Conservation (phyloP, 805 yeast genomes). For the Kuraishia molischiana region DNA sequence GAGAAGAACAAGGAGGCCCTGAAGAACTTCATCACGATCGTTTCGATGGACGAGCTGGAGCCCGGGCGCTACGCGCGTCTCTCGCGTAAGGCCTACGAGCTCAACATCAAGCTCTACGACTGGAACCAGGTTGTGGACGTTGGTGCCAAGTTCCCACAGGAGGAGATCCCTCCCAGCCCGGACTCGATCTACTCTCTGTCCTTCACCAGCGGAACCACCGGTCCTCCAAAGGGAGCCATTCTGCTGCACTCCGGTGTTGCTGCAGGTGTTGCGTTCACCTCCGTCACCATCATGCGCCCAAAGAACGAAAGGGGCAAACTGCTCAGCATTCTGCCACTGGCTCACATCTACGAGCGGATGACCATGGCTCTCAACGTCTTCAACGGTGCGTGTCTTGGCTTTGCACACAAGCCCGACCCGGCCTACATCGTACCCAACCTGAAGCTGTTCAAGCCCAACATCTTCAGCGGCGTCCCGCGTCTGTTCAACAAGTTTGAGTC, state of each 20-base stretch:
- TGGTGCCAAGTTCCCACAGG: slow-evolving; percentile 39
- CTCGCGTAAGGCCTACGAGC: slow-evolving; percentile 13
- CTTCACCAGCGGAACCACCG: slow-evolving; percentile 64
- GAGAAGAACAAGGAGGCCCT: slow-evolving; percentile 22
- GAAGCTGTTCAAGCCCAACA: slow-evolving; percentile 40
- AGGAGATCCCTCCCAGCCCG: slow-evolving; percentile 15
- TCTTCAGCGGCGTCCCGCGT: slow-evolving; percentile 53
- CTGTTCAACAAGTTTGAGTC: slow-evolving; percentile 53
- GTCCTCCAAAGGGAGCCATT: slow-evolving; percentile 73
- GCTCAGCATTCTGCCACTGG: slow-evolving; percentile 8
- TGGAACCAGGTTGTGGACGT: slow-evolving; percentile 29
- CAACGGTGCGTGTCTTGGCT: slow-evolving; percentile 25
- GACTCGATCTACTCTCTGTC: slow-evolving; percentile 29
- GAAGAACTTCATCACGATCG: slow-evolving; percentile 35
- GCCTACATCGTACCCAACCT: slow-evolving; percentile 52
- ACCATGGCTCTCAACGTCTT: slow-evolving; percentile 6
- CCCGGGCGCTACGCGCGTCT: slow-evolving; percentile 20
- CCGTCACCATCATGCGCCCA: slow-evolving; percentile 1
- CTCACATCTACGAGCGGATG: slow-evolving; percentile 9
- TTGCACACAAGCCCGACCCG: slow-evolving; percentile 39
- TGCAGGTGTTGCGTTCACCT: slow-evolving; percentile 20
- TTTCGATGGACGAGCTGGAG: slow-evolving; percentile 42
- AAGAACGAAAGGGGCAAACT: background rate
- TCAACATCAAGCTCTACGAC: slow-evolving; percentile 19
- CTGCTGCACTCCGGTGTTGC: slow-evolving; percentile 46